Conservation (phyloP, 2,329 filamentous ascomycete species). For the Fusarium humuli region DNA sequence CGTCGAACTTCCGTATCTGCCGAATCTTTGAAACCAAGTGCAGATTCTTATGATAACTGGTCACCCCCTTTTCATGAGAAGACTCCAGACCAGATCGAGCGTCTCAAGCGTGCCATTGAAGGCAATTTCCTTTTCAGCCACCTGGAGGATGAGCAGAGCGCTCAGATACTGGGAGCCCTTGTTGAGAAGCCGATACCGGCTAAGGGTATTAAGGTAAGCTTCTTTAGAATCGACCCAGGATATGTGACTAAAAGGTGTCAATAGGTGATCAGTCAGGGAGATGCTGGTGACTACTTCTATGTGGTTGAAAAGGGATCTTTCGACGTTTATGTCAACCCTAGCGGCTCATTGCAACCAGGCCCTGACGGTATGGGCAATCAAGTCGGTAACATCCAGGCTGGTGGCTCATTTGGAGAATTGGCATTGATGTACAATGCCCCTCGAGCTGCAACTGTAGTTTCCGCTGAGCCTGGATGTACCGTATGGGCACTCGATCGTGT, state of each 20-base stretch:
- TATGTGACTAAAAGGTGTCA: conserved; percentile 38
- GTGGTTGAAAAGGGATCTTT: conserved; percentile 92
- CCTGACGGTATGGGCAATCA: conserved; percentile 84
- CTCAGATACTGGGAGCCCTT: conserved; percentile 87
- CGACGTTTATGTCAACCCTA: conserved; percentile 87
- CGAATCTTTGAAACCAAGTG: conserved; percentile 91
- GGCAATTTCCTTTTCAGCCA: conserved; percentile 95
- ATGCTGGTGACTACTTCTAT: conserved; percentile 97
- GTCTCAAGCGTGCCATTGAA: conserved; percentile 83
- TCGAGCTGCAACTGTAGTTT: conserved; percentile 92
- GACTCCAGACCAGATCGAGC: conserved; percentile 80
- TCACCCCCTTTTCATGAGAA: conserved; percentile 87
- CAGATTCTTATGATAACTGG: conserved; percentile 89
- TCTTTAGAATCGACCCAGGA: not conserved
- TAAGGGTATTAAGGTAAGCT: conserved; percentile 78
- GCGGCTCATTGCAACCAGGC: conserved; percentile 82
- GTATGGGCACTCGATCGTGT: conserved; percentile 95
- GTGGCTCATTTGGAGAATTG: conserved; percentile 95
- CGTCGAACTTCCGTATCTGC: conserved; percentile 96
- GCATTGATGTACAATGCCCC: conserved; percentile 99
- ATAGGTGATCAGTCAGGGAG: conserved; percentile 94
- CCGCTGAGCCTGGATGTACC: conserved; percentile 79
- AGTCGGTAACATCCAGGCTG: conserved; percentile 84
- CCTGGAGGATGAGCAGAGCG: conserved; percentile 91
- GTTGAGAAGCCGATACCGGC: conserved; percentile 96